Conservation (phyloP, 2,329 filamentous ascomycete genomes). For the Hortaea werneckii region DNA sequence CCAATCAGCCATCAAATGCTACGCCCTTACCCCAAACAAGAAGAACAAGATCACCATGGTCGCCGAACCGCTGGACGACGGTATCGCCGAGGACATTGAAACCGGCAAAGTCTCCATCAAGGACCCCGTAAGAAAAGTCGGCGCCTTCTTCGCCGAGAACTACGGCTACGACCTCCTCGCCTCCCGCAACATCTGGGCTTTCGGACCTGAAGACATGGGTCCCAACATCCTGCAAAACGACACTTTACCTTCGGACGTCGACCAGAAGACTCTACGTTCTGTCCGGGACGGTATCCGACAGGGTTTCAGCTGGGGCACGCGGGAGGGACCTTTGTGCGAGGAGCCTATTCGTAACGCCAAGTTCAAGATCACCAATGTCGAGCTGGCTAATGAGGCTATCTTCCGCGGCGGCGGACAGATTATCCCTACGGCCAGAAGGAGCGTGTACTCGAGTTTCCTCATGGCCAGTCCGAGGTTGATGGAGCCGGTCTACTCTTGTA, state of each 20-base stretch:
- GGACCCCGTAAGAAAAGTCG: slow-evolving; percentile 84
- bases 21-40: slow-evolving; percentile 95
- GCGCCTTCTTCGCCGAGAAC: slow-evolving; percentile 93
- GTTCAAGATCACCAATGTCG: slow-evolving; percentile 88
- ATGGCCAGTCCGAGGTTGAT: slow-evolving; percentile 95
- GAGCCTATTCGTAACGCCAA: slow-evolving; percentile 98
- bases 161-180: slow-evolving; percentile 96
- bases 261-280: slow-evolving; percentile 78
- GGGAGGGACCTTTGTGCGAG: slow-evolving; percentile 94
- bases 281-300: slow-evolving; percentile 90
- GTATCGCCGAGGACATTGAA: slow-evolving; percentile 92
- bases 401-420: slow-evolving; percentile 94
- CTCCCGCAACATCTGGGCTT: slow-evolving; percentile 93
- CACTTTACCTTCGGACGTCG: slow-evolving; percentile 85
- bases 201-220: slow-evolving; percentile 88
- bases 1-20: slow-evolving; percentile 95
- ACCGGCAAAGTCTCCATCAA: slow-evolving; percentile 80
- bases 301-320: slow-evolving; percentile 91
- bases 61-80: slow-evolving; percentile 87
- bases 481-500: slow-evolving; percentile 90
- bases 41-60: slow-evolving; percentile 99
- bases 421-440: slow-evolving; percentile 84
- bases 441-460: slow-evolving; percentile 91
- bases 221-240: slow-evolving; percentile 97
- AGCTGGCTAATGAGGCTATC: slow-evolving; percentile 80